Evolutionary conservation across 129 eudicot genomes (phyloP), one percentile per base, ranked within the genome.

Genomic region (Cynara cardunculus): DNA sequence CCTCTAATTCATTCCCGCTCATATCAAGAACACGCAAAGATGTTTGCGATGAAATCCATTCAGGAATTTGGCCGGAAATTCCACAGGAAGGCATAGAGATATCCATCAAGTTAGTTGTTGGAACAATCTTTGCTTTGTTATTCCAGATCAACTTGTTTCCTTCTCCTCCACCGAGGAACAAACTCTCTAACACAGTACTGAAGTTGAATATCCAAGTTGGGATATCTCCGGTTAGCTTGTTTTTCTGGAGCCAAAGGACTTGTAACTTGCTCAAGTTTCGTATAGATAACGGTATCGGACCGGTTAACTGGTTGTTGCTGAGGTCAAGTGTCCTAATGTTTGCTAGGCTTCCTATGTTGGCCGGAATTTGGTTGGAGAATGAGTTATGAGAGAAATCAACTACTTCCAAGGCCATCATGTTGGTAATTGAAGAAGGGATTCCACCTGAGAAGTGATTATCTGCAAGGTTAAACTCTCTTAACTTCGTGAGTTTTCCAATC

Each of bases 1-100:
- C 89, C 9, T 78, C 71, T 35, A 88, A 80, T 66, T 74, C 21
- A 66, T 88, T 88, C 18, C 74, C 39, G 27, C 89, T 86, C 82
- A 88, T 59, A 71, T 88, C 89, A 44, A 88, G 78, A 31, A 73
- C 35, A 74, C 32, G 12, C 53, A 86, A 82, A 2, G n/a, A 25
- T 46, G 78, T 86, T 34, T 88, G 89, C 1, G 76, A 80, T 10
- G 89, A 86, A 68, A 85, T 78, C 90, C 88, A 84, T 30, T n/a
- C 37, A 4, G 89, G 91, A 73, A 88, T 78, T 14, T 78, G 69
- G 18, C 88, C 83, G 5, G 82, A 32, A 27, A 87, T 22, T 32
- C 74, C 65, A 69, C 82, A 81, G 5, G 90, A 87, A 31, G 26
- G 56, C 69, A 88, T 80, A 10, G 87, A 77, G 21, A 88, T 80